A percentile compares a stretch with the other conserved stretches of the same genome.
Conservation (phyloP, 257 asterid genomes). For the Lavandula angustifolia region DNA sequence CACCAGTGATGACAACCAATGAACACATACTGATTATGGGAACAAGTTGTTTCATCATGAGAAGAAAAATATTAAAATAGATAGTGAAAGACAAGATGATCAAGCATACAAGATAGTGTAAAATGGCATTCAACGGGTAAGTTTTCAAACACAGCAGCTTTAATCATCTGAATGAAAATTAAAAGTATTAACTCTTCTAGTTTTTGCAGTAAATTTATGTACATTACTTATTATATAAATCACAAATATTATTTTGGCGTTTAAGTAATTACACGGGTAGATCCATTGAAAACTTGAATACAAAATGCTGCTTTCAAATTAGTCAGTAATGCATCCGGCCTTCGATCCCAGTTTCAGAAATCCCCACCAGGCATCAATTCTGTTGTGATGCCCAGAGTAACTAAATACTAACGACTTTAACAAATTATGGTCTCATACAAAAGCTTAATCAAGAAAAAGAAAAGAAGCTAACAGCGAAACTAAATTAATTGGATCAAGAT, state of each 20-base stretch:
- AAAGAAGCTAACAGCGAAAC: background rate
- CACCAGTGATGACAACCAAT: background rate
- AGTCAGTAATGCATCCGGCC: background rate
- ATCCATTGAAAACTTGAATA: background rate
- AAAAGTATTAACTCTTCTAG: background rate
- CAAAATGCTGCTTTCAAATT: background rate
- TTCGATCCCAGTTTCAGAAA: constrained; percentile 1
- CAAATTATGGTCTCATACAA: background rate
- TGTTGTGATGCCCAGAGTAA: background rate
- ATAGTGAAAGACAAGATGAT: background rate
- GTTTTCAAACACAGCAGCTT: background rate
- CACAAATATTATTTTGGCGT: background rate
- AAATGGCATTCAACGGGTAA: background rate
- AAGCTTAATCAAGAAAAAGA: background rate
- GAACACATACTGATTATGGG: constrained; percentile 12
- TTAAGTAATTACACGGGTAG: background rate
- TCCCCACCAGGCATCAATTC: background rate
- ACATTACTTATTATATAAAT: background rate
- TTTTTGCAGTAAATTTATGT: too few species aligned
- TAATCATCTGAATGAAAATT: constrained; percentile 1
- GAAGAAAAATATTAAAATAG: background rate
- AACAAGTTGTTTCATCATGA: background rate
- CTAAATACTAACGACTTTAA: background rate
- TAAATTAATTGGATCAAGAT: constrained; percentile 26
- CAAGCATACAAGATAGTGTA: background rate